Percentiles rank a stretch among this genome's conserved stretches.
These are phyloP conservation scores for Ustilago bromivora DNA, from an alignment of 1,284 basidiomycete genomes.

Conservation along the genomic window DNA sequence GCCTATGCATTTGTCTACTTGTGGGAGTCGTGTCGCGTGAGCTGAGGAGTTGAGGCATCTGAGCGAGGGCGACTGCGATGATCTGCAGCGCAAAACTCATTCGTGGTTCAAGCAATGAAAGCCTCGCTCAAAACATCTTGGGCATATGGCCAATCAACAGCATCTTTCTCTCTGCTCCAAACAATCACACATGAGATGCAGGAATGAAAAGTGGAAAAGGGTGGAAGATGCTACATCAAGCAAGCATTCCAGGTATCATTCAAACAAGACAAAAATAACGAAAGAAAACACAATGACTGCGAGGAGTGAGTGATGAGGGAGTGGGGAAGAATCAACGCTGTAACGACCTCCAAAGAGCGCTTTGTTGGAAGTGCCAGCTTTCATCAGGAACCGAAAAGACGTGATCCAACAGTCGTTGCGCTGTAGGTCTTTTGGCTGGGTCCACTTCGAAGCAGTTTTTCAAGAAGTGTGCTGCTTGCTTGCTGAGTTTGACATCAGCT, in stretches of 20 bases:
- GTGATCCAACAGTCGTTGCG: slow-evolving; percentile 84
- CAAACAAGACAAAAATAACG: neutral
- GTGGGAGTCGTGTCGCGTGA: neutral
- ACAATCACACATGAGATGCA: neutral
- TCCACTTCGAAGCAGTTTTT: slow-evolving; percentile 90
- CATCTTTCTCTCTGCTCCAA: too few relatives aligned
- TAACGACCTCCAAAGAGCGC: slow-evolving; percentile 46
- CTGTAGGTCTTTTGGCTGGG: slow-evolving; percentile 85
- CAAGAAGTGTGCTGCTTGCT: slow-evolving; percentile 86
- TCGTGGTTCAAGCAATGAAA: too few relatives aligned
- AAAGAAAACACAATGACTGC: neutral
- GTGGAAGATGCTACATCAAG: neutral
- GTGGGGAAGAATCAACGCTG: slow-evolving; percentile 12
- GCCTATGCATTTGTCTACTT: neutral
- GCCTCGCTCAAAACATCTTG: too few relatives aligned
- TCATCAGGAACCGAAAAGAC: slow-evolving; percentile 75
- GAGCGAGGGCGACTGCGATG: neutral
- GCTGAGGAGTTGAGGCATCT: neutral
- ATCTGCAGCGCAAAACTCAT: neutral
- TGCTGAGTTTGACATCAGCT: slow-evolving; percentile 79
- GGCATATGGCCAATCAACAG: too few relatives aligned
- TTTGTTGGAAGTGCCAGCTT: slow-evolving; percentile 60
- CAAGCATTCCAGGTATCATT: slow-evolving; percentile 16
- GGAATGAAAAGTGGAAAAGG: neutral
- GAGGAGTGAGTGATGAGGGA: neutral